Evolutionary conservation across 164 flowering plant species (phyloP).

Genomic region (Chimonanthus praecox): DNA sequence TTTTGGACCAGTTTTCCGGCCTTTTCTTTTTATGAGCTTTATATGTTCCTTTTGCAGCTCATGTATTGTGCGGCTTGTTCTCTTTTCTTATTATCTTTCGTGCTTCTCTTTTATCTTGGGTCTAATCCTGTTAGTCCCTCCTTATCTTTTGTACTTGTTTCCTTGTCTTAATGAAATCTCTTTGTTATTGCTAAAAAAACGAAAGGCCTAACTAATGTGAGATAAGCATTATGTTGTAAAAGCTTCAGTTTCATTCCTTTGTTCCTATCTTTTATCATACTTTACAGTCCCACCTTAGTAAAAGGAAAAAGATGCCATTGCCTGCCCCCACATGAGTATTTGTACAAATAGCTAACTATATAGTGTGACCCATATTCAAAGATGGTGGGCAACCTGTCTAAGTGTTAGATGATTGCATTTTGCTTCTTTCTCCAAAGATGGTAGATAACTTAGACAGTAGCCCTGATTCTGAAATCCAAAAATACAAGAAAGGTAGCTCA

Average conservation of each 20-base stretch:
- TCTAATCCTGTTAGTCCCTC: too few species aligned
- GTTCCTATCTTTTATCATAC: neutral
- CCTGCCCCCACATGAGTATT: conserved; percentile 3
- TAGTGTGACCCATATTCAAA: neutral
- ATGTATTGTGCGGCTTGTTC: too few species aligned
- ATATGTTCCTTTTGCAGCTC: too few species aligned
- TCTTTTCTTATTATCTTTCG: too few species aligned
- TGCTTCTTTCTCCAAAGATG: conserved; percentile 23
- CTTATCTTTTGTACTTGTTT: too few species aligned
- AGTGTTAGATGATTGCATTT: conserved; percentile 27
- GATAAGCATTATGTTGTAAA: neutral
- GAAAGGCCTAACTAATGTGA: neutral
- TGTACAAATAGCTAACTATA: neutral
- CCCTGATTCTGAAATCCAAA: conserved; percentile 17
- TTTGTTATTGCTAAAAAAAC: too few species aligned
- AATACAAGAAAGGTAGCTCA: conserved; percentile 12
- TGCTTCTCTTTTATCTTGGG: too few species aligned
- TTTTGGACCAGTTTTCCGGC: too few species aligned
- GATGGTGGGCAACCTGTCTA: conserved; percentile 28
- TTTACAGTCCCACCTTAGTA: neutral
- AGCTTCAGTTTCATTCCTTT: neutral
- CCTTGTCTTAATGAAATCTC: too few species aligned
- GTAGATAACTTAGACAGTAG: conserved; percentile 21
- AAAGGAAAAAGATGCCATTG: neutral
- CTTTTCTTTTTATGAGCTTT: too few species aligned